Evolutionary conservation across 768 basidiomycete species (phyloP).

Genomic region (Tephrocybe sp.): DNA sequence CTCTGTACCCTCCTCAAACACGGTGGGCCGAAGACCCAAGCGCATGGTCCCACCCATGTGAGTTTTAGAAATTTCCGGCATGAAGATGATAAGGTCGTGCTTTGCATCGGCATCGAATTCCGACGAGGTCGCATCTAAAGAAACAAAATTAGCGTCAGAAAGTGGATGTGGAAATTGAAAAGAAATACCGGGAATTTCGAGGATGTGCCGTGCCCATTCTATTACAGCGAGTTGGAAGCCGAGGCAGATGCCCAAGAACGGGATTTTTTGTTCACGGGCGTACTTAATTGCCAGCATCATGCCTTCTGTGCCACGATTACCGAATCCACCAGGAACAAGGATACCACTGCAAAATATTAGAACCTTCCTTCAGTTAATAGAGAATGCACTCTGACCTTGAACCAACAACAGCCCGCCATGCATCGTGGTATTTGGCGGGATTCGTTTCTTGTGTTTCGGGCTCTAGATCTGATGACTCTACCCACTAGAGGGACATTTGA

Average conservation of each 20-base stretch:
- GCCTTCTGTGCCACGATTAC: constrained; percentile 89
- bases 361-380: constrained; percentile 2
- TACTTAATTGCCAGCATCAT: constrained; percentile 99
- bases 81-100: constrained; percentile 89
- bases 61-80: constrained; percentile 98
- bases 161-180: constrained; percentile 3
- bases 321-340: constrained; percentile 97
- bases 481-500: constrained; percentile 69
- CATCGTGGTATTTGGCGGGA: constrained; percentile 92
- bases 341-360: constrained; percentile 64
- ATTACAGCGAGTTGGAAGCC: constrained; percentile 97
- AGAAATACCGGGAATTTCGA: constrained; percentile 61
- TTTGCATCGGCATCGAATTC: constrained; percentile 69
- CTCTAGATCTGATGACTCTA: constrained; percentile 93
- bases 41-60: constrained; percentile 99
- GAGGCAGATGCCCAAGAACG: constrained; percentile 95
- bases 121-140: constrained; percentile 76
- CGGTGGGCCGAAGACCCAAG: constrained; percentile 93
- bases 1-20: constrained; percentile 74
- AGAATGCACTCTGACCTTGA: constrained; percentile 60
- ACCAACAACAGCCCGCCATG: constrained; percentile 90
- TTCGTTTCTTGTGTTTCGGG: constrained; percentile 72
- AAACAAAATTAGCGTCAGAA: constrained; percentile 1
- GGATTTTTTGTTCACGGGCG: constrained; percentile 92
- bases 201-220: constrained; percentile 89